Evolutionary conservation across 306 rosid genomes (phyloP).

Genomic region (Glycine tomentella): DNA sequence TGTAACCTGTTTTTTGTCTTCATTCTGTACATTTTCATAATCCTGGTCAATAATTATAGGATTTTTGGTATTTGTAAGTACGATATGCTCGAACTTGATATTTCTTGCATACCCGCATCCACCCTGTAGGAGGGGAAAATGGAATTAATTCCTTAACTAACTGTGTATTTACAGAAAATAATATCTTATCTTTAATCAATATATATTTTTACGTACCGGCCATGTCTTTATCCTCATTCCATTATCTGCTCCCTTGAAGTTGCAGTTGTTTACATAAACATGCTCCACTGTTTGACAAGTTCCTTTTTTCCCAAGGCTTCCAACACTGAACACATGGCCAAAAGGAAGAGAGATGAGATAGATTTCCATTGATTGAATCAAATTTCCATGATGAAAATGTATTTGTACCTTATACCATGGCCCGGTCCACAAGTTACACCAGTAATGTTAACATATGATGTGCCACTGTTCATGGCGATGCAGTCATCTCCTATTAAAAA

Average conservation of each 20-base stretch:
- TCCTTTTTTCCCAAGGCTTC: conserved; percentile 40
- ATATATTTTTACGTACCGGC: not conserved
- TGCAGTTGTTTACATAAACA: conserved; percentile 20
- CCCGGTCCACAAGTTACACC: conserved; percentile 50
- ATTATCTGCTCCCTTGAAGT: conserved; percentile 28
- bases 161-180: not conserved
- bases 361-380: not conserved
- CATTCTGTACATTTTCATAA: not conserved
- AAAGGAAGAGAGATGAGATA: not conserved
- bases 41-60: conserved; percentile 42
- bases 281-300: conserved; percentile 15
- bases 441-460: conserved; percentile 35
- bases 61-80: conserved; percentile 24
- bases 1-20: conserved; percentile 4
- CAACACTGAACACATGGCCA: conserved; percentile 33
- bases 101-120: conserved; percentile 45
- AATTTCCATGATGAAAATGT: not conserved
- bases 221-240: conserved; percentile 47
- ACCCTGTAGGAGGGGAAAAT: conserved; percentile 2
- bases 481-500: conserved; percentile 44
- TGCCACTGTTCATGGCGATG: conserved; percentile 38
- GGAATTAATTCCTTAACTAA: not conserved
- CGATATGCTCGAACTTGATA: conserved; percentile 34
- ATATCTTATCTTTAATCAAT: too few relatives aligned
- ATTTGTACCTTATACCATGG: conserved; percentile 49